Evolutionary conservation across 208 protist species (phyloP).

Genomic region (Acanthamoeba healyi): DNA sequence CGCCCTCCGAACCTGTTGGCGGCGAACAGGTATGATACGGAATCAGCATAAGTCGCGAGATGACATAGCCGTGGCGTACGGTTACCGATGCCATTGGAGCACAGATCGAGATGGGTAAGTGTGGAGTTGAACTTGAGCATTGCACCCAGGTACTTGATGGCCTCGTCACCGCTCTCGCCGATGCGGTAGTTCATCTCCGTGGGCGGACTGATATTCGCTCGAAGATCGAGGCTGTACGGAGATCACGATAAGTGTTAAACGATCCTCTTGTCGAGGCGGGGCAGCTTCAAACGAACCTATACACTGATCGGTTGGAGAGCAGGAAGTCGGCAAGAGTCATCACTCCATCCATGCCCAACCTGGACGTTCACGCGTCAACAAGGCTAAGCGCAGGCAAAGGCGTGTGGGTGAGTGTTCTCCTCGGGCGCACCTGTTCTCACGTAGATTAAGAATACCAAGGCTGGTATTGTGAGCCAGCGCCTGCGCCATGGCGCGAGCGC

Average conservation of each 20-base stretch:
- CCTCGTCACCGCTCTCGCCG: constrained; percentile 60
- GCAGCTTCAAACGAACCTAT: not conserved
- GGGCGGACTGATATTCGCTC: not conserved
- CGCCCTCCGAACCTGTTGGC: constrained; percentile 18
- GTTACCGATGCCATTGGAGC: constrained; percentile 51
- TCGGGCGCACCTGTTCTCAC: not conserved
- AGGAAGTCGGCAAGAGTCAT: constrained; percentile 53
- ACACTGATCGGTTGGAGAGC: constrained; percentile 35
- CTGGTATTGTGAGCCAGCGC: constrained; percentile 1
- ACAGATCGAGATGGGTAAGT: constrained; percentile 48
- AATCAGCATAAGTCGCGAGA: not conserved
- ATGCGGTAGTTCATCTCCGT: constrained; percentile 56
- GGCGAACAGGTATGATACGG: too few species aligned
- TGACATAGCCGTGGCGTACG: not conserved
- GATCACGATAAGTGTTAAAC: too few species aligned
- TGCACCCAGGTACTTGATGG: constrained; percentile 21
- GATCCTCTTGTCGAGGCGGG: too few species aligned
- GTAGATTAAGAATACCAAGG: constrained; percentile 4
- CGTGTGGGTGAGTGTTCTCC: too few species aligned
- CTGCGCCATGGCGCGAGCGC: not conserved
- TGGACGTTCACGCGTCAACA: not conserved
- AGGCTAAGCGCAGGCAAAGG: too few species aligned
- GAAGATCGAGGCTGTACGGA: constrained; percentile 41
- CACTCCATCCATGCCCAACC: constrained; percentile 60
- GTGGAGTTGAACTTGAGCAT: constrained; percentile 43